Percentiles rank a stretch among this genome's conserved stretches.
phyloP scores from a whole-genome alignment of 2,329 filamentous ascomycete genomes.

The Blastomyces parvus region DNA sequence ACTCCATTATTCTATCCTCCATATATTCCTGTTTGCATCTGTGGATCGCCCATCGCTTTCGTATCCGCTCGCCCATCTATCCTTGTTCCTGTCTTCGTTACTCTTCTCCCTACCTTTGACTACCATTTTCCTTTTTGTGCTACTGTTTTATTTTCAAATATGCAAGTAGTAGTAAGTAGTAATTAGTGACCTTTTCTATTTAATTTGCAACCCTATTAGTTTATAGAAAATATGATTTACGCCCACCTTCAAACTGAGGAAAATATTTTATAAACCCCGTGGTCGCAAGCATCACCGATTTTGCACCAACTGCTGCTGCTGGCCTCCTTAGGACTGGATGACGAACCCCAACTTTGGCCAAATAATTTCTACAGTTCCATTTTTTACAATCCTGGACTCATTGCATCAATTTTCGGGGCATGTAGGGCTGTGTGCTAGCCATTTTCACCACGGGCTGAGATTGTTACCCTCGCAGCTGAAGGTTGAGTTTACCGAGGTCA shows the following conservation, averaged over 20 bases:
- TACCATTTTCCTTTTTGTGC: background rate
- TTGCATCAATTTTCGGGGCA: too few relatives aligned
- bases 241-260: background rate
- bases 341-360: background rate
- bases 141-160: background rate
- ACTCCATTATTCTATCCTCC: slow-evolving; percentile 13
- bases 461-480: too few relatives aligned
- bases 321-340: background rate
- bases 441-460: too few relatives aligned
- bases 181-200: slow-evolving; percentile 6
- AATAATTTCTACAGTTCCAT: background rate
- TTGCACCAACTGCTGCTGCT: background rate
- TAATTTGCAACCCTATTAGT: background rate
- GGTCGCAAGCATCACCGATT: background rate
- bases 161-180: slow-evolving; percentile 1
- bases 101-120: background rate
- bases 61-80: background rate
- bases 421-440: too few relatives aligned
- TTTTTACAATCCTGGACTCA: too few relatives aligned
- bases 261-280: background rate
- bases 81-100: background rate
- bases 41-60: background rate
- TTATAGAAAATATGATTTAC: slow-evolving; percentile 1
- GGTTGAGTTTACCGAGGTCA: background rate
- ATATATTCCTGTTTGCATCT: slow-evolving; percentile 3